Conservation (phyloP, 2,329 filamentous ascomycete genomes). For the Scortechinia acanthostroma region DNA sequence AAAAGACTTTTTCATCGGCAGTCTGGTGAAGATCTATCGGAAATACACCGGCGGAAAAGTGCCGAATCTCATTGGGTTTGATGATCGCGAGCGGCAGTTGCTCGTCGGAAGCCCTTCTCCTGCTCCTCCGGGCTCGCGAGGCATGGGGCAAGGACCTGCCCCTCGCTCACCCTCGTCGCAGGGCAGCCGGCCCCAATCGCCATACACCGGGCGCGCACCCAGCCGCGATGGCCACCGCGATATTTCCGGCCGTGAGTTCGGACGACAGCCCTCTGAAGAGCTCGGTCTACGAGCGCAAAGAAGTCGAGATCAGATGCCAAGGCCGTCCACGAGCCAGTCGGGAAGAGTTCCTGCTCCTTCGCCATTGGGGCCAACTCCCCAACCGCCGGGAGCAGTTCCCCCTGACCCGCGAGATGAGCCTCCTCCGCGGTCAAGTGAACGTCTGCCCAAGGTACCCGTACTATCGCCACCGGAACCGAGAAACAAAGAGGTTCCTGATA, state of each 20-base stretch:
- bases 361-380: background rate
- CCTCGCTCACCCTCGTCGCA: conserved; percentile 14
- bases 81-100: conserved; percentile 48
- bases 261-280: conserved; percentile 22
- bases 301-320: conserved; percentile 27
- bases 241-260: too few relatives aligned
- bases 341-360: conserved; percentile 9
- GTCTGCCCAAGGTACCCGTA: too few relatives aligned
- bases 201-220: conserved; percentile 17
- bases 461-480: too few relatives aligned
- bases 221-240: conserved; percentile 24
- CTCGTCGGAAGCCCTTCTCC: conserved; percentile 24
- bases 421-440: background rate
- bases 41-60: conserved; percentile 68
- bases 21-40: conserved; percentile 66
- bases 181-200: conserved; percentile 15
- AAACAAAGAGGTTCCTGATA: too few relatives aligned
- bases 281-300: conserved; percentile 20
- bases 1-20: conserved; percentile 72
- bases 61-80: conserved; percentile 62
- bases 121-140: conserved; percentile 4
- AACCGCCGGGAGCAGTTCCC: too few relatives aligned
- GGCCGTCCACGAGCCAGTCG: conserved; percentile 21
- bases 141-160: background rate
- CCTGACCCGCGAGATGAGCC: too few relatives aligned